Evolutionary conservation across 805 yeast genomes (phyloP).

Genomic region (Komagataella mondaviorum): DNA sequence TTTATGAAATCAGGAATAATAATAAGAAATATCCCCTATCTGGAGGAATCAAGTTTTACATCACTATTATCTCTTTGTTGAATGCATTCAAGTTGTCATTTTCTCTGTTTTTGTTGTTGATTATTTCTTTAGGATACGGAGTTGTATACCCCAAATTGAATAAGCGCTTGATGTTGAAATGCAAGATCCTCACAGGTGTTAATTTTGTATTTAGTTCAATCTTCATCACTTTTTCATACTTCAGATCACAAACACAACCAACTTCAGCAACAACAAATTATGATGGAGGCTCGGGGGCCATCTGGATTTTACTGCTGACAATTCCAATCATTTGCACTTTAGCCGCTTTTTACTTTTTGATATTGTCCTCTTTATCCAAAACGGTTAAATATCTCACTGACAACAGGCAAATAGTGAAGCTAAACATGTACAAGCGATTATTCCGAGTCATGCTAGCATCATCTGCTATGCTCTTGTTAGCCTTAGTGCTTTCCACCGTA

Average conservation of each 20-base stretch:
- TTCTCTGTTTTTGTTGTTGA: slow-evolving; percentile 74
- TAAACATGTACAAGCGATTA: slow-evolving; percentile 71
- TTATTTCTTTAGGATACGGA: slow-evolving; percentile 88
- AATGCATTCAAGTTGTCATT: slow-evolving; percentile 76
- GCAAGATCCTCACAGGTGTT: slow-evolving; percentile 42
- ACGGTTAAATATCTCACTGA: slow-evolving; percentile 65
- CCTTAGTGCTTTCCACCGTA: slow-evolving; percentile 58
- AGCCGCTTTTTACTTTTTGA: slow-evolving; percentile 60
- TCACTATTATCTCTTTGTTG: slow-evolving; percentile 65
- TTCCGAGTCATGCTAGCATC: slow-evolving; percentile 66
- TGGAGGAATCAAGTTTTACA: slow-evolving; percentile 48
- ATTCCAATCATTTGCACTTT: slow-evolving; percentile 64
- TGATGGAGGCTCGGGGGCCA: slow-evolving; percentile 26
- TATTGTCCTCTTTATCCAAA: slow-evolving; percentile 55
- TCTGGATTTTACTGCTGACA: slow-evolving; percentile 42
- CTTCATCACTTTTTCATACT: slow-evolving; percentile 33
- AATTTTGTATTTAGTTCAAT: slow-evolving; percentile 43
- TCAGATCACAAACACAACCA: slow-evolving; percentile 19
- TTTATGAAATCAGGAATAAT: slow-evolving; percentile 69
- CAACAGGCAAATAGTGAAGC: slow-evolving; percentile 86
- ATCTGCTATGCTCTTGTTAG: slow-evolving; percentile 53
- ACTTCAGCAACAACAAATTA: slow-evolving; percentile 13
- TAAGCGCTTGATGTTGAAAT: slow-evolving; percentile 56
- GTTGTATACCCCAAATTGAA: slow-evolving; percentile 82
- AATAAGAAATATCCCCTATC: slow-evolving; percentile 22